These are phyloP conservation scores for Xylaria sp. DNA, from an alignment of 2,329 filamentous ascomycete species.

Conservation along the genomic window DNA sequence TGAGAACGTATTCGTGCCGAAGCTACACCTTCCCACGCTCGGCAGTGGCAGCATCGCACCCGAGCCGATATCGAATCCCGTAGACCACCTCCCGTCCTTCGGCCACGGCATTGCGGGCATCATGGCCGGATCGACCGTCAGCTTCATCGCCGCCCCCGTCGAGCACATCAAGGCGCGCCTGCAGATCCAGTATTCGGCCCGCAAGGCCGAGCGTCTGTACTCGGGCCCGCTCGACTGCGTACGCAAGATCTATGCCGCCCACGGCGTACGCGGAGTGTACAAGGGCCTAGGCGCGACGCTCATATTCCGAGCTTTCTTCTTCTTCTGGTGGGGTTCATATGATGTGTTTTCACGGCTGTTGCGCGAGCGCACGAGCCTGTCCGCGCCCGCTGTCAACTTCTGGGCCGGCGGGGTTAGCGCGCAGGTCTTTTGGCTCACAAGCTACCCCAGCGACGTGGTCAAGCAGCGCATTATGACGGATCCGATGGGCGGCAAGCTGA, in stretches of 20 bases:
- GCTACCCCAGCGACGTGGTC: constrained; percentile 91
- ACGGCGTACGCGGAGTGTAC: constrained; percentile 84
- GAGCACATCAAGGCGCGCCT: constrained; percentile 95
- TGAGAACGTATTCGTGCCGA: constrained; percentile 77
- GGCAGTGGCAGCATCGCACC: constrained; percentile 46
- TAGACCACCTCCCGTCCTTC: constrained; percentile 69
- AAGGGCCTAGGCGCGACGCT: constrained; percentile 87
- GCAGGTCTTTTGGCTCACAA: constrained; percentile 93
- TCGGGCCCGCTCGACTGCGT: constrained; percentile 87
- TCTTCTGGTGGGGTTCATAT: constrained; percentile 98
- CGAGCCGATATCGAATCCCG: constrained; percentile 51
- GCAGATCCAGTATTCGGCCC: constrained; percentile 90
- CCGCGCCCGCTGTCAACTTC: constrained; percentile 88
- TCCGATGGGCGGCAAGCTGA: constrained; percentile 75
- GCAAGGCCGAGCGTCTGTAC: constrained; percentile 82
- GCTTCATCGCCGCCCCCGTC: constrained; percentile 90
- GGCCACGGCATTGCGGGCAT: constrained; percentile 91
- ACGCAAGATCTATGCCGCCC: constrained; percentile 72
- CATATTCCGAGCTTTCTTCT: constrained; percentile 92
- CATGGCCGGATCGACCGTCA: constrained; percentile 88
- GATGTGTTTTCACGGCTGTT: constrained; percentile 81
- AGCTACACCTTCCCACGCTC: constrained; percentile 19
- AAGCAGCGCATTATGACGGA: constrained; percentile 99
- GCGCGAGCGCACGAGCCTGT: constrained; percentile 72
- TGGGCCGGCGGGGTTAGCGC: constrained; percentile 95